Base-by-base conservation (phyloP, 164 flowering plant species). In the Echeveria elegans region DNA sequence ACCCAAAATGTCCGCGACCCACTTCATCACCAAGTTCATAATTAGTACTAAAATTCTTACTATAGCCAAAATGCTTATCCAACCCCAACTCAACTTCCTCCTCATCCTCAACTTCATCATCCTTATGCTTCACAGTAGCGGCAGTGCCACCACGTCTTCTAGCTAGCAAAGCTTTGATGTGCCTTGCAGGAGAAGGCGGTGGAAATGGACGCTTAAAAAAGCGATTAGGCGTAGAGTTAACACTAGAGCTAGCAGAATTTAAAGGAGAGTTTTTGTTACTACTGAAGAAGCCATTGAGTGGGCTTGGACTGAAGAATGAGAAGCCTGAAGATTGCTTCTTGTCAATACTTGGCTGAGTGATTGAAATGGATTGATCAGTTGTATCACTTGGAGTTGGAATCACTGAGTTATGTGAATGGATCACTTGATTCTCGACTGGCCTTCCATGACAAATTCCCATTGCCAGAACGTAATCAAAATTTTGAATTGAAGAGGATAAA, bases 141-240 rank as follows among this genome's bases (percentile, higher is more conserved):
- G 8, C 37, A 34, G 37, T 34, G 37, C 50, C 56, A 18, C 69
- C 73, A 43, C 45, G 65, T 36, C 73, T 48, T 30, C 58, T 26
- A 38, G 69, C 73, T 9, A 70, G 40, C 29, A 32, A 19, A 14
- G 73, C 68, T 30, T 41, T 23, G n/a, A 70, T 70, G 63, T 70
- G 73, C 40, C 66, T 70, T 10, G 73, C 73, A 6, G 65, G 73
- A 7, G 73, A 70, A 30, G 73, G 69, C n/a, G 73, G 73, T 7
- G 73, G 73, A 64, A 70, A 70, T 0, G 73, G 73, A 5, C 68
- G 65, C 69, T 66, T 65, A 53, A 70, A 70, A 48, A 70, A 32
- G 24, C 73, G 45, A 36, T 36, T 66, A 18, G 69, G 73, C 15
- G 73, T 70, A 1, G 73, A 70, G 24, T 59, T 70, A 8, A 60